Percentiles rank a stretch among this genome's conserved stretches.
Conservation (phyloP, 2,329 filamentous ascomycete genomes). For the Colletotrichum spaethianum region DNA sequence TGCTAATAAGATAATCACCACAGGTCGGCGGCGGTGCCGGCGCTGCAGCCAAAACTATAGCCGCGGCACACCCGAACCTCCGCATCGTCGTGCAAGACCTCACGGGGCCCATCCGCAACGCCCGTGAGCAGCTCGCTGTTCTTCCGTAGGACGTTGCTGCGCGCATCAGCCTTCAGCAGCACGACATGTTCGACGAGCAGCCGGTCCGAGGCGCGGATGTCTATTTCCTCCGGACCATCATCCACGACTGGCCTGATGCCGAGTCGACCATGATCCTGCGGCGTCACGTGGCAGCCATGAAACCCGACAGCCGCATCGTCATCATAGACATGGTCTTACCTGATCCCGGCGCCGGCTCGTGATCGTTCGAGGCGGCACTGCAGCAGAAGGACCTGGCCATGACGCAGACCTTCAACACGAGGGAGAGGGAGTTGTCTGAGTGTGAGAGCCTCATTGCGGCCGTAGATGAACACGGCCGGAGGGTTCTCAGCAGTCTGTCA, state of each 20-base stretch:
- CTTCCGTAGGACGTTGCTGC: constrained; percentile 32
- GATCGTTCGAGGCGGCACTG: background rate
- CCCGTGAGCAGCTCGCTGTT: constrained; percentile 20
- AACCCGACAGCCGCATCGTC: background rate
- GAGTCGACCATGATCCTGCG: constrained; percentile 51
- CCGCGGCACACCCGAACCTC: constrained; percentile 47
- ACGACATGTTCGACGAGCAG: constrained; percentile 47
- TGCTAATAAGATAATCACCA: background rate
- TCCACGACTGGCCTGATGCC: constrained; percentile 65
- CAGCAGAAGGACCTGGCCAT: constrained; percentile 1
- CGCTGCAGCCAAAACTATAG: constrained; percentile 48
- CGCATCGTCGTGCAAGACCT: constrained; percentile 51
- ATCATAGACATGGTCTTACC: constrained; percentile 5
- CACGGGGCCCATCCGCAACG: constrained; percentile 37
- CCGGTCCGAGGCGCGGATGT: constrained; percentile 51
- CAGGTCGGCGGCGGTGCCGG: constrained; percentile 51
- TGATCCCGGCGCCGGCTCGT: background rate
- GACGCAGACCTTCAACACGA: constrained; percentile 4
- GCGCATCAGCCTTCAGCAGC: constrained; percentile 39
- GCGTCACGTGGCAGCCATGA: constrained; percentile 1
- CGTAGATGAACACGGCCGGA: background rate
- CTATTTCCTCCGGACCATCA: constrained; percentile 63
- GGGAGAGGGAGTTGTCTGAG: constrained; percentile 2
- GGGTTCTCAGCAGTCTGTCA: constrained; percentile 1
- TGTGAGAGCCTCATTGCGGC: constrained; percentile 1